phyloP scores from a whole-genome alignment of 2,329 filamentous ascomycete genomes.

The Cercospora citrullina region DNA sequence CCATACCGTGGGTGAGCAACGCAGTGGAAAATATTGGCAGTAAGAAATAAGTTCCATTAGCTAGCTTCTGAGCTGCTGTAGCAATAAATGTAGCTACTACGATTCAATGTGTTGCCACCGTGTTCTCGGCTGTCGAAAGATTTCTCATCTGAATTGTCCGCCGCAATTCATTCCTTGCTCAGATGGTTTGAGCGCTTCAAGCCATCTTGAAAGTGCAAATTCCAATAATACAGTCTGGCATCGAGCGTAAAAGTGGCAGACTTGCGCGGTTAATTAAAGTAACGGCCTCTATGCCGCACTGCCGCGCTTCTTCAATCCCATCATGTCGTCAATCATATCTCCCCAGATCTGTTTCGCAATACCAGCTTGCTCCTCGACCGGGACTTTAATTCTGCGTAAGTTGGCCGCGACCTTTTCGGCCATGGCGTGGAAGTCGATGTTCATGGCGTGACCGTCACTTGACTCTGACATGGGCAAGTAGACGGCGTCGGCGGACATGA shows the following conservation, averaged over 20 bases:
- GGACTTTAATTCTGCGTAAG: constrained; percentile 37
- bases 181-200: constrained; percentile 22
- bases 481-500: constrained; percentile 51
- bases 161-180: neutral
- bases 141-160: neutral
- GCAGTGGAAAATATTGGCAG: too few relatives aligned
- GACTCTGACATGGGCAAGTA: constrained; percentile 60
- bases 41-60: too few relatives aligned
- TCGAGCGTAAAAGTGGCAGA: neutral
- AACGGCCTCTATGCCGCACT: neutral
- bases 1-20: too few relatives aligned
- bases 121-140: neutral
- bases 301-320: constrained; percentile 42
- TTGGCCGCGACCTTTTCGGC: constrained; percentile 46
- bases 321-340: constrained; percentile 53
- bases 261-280: neutral
- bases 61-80: neutral
- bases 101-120: neutral
- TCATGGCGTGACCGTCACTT: constrained; percentile 56
- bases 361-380: constrained; percentile 45
- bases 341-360: constrained; percentile 47
- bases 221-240: constrained; percentile 8
- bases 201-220: neutral
- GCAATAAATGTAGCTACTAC: neutral
- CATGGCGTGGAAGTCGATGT: constrained; percentile 59